Conservation (phyloP, 2,329 filamentous ascomycete species). For the Colletotrichum musae region DNA sequence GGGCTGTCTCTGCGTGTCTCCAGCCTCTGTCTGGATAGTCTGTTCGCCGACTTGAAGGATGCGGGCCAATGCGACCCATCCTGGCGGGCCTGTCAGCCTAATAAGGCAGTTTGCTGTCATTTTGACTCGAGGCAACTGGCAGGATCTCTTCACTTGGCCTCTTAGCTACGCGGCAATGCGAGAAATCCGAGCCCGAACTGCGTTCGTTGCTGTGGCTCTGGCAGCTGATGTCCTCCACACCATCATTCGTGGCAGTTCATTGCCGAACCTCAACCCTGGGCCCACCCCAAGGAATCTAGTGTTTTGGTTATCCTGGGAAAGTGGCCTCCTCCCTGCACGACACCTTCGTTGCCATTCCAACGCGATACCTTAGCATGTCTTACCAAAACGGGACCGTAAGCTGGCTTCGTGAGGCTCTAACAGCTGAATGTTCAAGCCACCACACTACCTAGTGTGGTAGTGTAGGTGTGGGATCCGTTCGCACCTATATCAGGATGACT, state of each 20-base stretch:
- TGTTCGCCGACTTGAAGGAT: constrained; percentile 18
- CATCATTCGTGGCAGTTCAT: neutral
- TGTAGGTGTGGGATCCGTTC: too few species aligned
- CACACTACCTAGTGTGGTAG: too few species aligned
- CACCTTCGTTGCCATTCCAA: too few species aligned
- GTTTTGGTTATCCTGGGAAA: neutral
- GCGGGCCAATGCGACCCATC: constrained; percentile 1
- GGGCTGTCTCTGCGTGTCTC: neutral
- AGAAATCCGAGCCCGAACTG: constrained; percentile 13
- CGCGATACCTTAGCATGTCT: too few species aligned
- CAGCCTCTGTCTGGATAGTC: constrained; percentile 8
- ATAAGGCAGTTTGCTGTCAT: constrained; percentile 19
- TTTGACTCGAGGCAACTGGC: constrained; percentile 2
- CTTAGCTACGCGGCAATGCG: neutral
- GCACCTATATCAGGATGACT: too few species aligned
- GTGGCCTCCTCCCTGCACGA: too few species aligned
- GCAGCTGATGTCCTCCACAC: neutral
- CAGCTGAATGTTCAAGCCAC: too few species aligned
- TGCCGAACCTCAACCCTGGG: neutral
- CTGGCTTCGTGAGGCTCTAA: too few species aligned
- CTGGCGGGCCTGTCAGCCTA: constrained; percentile 10
- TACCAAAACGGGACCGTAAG: too few species aligned
- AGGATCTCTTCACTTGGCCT: neutral
- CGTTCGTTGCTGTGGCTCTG: neutral
- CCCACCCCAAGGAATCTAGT: neutral